Evolutionary conservation across 805 yeast genomes (phyloP), one percentile per base, ranked within the genome.

Genomic region (Starmera pachycereana): DNA sequence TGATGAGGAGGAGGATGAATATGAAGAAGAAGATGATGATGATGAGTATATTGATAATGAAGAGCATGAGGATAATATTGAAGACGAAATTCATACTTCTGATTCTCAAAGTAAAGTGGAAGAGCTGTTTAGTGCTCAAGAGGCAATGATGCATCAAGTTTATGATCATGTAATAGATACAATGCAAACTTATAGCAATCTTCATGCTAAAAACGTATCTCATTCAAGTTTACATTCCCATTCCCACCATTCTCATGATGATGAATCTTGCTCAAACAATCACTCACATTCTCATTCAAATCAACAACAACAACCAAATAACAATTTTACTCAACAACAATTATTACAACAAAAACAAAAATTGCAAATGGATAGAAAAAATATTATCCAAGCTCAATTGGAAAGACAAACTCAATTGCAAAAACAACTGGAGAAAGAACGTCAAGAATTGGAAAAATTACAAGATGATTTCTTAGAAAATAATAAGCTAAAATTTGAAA

Each of bases 1-100:
- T 49, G 50, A 59, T 31, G 57, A 61, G 37, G 62, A 54, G 12
- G 49, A 58, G 9, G 46, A 54, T 12, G 51, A 48, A 6, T 40
- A 43, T 9, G 47, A 43, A 30, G 57, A 55, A 9, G 58, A 50
- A 12, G 57, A 56, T 8, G 58, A 52, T 12, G 47, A 46, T 6
- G 47, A 38, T 13, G 42, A 40, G 4, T 47, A 46, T 6, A 44
- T 37, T 14, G 41, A 40, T 4, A 34, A 34, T 25, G 37, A 36
- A 9, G 35, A 42, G 7, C 35, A 32, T 27, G 46, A 43, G 3
- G 48, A 48, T 6, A 43, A 44, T 11, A 39, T 44, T 29, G 39
- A 43, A 28, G 43, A 43, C 12, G 44, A 43, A 11, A 16, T 19
- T 19, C 29, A 38, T 7, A 5, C 16, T n/a, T 6, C 16, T 11